Percentiles rank a stretch among this genome's conserved stretches.
Conservation (phyloP, 2,329 filamentous ascomycete genomes). For the Herpotrichia juniperi region DNA sequence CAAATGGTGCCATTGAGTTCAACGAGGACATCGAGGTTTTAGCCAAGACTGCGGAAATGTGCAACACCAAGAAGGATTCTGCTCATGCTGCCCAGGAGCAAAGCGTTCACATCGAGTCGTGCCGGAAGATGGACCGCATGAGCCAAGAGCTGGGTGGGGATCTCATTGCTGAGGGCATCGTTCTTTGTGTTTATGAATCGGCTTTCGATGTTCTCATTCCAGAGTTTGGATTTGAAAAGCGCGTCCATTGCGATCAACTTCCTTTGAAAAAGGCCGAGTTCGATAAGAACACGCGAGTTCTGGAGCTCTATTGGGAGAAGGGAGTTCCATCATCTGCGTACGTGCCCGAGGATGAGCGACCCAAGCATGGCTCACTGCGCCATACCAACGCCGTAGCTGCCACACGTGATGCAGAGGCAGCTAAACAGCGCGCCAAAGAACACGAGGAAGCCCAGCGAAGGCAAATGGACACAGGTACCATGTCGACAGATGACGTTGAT, state of each 20-base stretch:
- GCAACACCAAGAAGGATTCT: constrained; percentile 99
- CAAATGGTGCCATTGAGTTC: constrained; percentile 81
- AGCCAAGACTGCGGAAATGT: constrained; percentile 90
- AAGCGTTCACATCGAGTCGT: constrained; percentile 97
- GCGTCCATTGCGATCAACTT: constrained; percentile 97
- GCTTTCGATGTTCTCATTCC: constrained; percentile 98
- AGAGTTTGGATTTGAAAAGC: constrained; percentile 98
- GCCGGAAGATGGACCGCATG: constrained; percentile 92
- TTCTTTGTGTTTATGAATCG: constrained; percentile 96
- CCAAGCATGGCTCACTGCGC: constrained; percentile 78
- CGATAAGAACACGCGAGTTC: constrained; percentile 90
- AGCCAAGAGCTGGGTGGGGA: constrained; percentile 86
- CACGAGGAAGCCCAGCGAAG: constrained; percentile 89
- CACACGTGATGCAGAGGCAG: constrained; percentile 80
- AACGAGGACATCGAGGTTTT: constrained; percentile 86
- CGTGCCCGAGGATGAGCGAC: constrained; percentile 94
- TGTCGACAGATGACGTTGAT: constrained; percentile 90
- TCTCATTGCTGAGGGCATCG: constrained; percentile 92
- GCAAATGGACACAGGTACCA: constrained; percentile 92
- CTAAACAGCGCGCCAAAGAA: constrained; percentile 81
- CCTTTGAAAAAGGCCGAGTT: constrained; percentile 99
- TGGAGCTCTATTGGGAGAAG: constrained; percentile 99
- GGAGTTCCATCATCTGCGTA: constrained; percentile 95
- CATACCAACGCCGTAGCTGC: constrained; percentile 77
- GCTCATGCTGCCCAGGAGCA: constrained; percentile 97